These are phyloP conservation scores for Viola pubescens DNA, from an alignment of 441 rosid species.

Conservation along the genomic window DNA sequence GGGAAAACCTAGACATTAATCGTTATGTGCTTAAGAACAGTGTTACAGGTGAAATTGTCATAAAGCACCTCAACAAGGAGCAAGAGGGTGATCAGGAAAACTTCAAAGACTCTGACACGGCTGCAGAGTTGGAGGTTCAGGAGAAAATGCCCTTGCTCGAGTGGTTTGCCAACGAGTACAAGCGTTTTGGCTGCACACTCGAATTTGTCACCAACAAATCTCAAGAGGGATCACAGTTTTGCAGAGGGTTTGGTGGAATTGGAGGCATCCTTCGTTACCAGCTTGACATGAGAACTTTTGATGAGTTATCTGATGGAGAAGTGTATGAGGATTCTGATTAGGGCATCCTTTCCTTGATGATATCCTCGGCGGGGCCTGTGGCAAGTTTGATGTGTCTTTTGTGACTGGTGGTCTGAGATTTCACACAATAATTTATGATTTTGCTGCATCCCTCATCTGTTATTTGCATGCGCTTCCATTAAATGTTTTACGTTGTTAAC, in stretches of 20 bases:
- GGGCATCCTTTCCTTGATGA: constrained; percentile 32
- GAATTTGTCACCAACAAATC: constrained; percentile 85
- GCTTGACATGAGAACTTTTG: constrained; percentile 66
- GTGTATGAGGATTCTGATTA: constrained; percentile 58
- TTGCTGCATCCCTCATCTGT: no score
- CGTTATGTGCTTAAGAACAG: constrained; percentile 56
- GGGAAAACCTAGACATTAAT: constrained; percentile 76
- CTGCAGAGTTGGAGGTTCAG: constrained; percentile 55
- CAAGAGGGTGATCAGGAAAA: constrained; percentile 33
- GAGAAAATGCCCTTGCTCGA: constrained; percentile 66
- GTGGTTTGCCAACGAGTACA: constrained; percentile 85
- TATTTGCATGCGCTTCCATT: no score
- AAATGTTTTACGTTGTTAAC: no score
- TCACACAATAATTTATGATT: no score
- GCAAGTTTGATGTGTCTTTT: constrained; percentile 11
- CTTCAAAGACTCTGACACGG: constrained; percentile 38
- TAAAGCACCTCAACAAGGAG: constrained; percentile 32
- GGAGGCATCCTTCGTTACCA: constrained; percentile 84
- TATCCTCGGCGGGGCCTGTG: constrained; percentile 2
- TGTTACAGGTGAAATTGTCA: constrained; percentile 38
- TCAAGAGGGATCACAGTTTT: constrained; percentile 81
- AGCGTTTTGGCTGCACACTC: constrained; percentile 67
- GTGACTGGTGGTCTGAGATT: neutral
- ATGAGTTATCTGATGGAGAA: constrained; percentile 61
- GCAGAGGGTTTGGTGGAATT: constrained; percentile 85